Conservation (phyloP, 768 basidiomycete genomes). For the Russula sp. region DNA sequence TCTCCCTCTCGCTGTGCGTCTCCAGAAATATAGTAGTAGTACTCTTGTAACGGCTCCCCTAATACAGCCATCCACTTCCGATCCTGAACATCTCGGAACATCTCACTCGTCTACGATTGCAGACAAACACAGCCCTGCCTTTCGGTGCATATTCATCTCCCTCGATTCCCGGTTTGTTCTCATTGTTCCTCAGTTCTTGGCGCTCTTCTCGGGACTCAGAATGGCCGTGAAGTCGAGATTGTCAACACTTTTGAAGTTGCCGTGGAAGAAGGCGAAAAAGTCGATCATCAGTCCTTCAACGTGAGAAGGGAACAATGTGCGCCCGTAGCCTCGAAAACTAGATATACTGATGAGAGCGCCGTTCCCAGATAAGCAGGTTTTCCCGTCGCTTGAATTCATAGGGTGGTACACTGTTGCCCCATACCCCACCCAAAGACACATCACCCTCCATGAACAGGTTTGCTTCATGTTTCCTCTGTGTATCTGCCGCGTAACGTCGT, state of each 20-base stretch:
- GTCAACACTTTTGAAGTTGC: constrained; percentile 95
- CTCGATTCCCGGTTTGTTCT: constrained; percentile 16
- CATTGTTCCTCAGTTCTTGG: constrained; percentile 65
- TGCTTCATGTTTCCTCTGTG: constrained; percentile 19
- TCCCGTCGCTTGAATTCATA: constrained; percentile 94
- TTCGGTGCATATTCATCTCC: constrained; percentile 50
- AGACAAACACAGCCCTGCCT: constrained; percentile 56
- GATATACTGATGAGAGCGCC: background rate
- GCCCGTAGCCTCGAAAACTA: background rate
- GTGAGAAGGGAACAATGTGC: constrained; percentile 86
- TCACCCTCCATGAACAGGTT: constrained; percentile 84
- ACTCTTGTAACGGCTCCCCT: background rate
- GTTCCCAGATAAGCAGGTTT: constrained; percentile 88
- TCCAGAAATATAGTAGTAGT: background rate
- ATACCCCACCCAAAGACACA: constrained; percentile 70
- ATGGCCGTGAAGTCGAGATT: constrained; percentile 93
- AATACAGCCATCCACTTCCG: constrained; percentile 83
- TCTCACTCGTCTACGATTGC: constrained; percentile 78
- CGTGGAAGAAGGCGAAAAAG: constrained; percentile 52
- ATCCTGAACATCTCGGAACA: constrained; percentile 98
- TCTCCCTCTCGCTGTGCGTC: constrained; percentile 71
- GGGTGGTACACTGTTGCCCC: constrained; percentile 94
- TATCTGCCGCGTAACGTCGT: constrained; percentile 6
- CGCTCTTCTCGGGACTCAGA: constrained; percentile 90
- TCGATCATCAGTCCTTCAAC: constrained; percentile 80